These are phyloP conservation scores for Pythium diclinum DNA, from an alignment of 352 stramenopile genomes.

Conservation along the genomic window DNA sequence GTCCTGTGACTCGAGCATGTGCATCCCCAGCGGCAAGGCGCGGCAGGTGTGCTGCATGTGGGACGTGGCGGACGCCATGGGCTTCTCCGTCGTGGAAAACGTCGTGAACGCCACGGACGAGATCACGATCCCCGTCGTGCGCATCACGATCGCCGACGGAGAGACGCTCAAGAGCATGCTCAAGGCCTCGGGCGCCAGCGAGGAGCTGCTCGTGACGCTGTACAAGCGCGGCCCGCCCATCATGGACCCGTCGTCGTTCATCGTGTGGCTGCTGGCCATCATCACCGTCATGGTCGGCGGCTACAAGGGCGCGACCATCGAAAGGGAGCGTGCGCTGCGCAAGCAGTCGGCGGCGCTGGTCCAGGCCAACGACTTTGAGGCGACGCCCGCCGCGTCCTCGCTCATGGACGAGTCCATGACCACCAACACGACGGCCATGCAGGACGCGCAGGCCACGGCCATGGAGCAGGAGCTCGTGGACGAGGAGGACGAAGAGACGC, in stretches of 20 bases:
- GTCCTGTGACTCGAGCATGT: slow-evolving; percentile 56
- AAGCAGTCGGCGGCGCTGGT: slow-evolving; percentile 23
- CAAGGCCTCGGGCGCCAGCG: slow-evolving; percentile 21
- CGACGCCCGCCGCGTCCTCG: slow-evolving; percentile 15
- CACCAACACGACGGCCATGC: slow-evolving; percentile 11
- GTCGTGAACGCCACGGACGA: slow-evolving; percentile 37
- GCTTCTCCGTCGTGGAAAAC: slow-evolving; percentile 34
- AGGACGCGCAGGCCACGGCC: slow-evolving; percentile 36
- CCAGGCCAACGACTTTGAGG: slow-evolving; percentile 33
- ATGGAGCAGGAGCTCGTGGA: slow-evolving; percentile 46
- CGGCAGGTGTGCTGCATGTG: slow-evolving; percentile 76
- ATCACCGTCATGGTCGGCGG: slow-evolving; percentile 65
- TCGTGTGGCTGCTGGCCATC: slow-evolving; percentile 79
- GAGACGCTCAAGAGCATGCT: slow-evolving; percentile 46
- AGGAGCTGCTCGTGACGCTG: slow-evolving; percentile 48
- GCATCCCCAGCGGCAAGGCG: slow-evolving; percentile 49
- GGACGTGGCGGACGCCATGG: slow-evolving; percentile 75
- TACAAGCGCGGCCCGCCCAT: slow-evolving; percentile 57
- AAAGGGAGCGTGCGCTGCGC: slow-evolving; percentile 60
- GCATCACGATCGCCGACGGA: slow-evolving; percentile 60
- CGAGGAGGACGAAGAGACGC: slow-evolving; percentile 53
- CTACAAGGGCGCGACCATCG: slow-evolving; percentile 64
- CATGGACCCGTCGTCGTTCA: slow-evolving; percentile 60
- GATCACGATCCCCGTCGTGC: slow-evolving; percentile 69
- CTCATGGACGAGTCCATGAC: slow-evolving; percentile 17